Evolutionary conservation across 1,139 yeast genomes (phyloP).

Genomic region (Sugiyamaella xylanicola): DNA sequence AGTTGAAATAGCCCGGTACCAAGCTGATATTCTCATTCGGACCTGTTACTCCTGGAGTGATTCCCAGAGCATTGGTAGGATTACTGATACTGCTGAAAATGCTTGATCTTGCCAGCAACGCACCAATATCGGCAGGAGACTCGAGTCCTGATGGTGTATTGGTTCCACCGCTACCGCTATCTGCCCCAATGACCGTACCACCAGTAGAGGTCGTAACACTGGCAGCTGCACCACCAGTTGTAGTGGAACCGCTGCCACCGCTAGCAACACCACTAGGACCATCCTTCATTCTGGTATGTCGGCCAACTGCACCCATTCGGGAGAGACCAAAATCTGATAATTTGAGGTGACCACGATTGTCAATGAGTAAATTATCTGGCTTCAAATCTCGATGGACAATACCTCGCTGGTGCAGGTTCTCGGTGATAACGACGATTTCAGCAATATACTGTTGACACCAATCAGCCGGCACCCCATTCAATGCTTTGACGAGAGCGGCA

Average conservation of each 20-base stretch:
- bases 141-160: constrained; percentile 16
- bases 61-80: constrained; percentile 12
- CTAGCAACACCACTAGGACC: not conserved
- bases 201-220: constrained; percentile 10
- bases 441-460: constrained; percentile 90
- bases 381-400: constrained; percentile 93
- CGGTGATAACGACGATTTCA: constrained; percentile 88
- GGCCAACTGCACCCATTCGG: constrained; percentile 81
- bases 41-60: constrained; percentile 28
- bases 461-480: constrained; percentile 75
- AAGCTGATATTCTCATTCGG: constrained; percentile 34
- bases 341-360: constrained; percentile 82
- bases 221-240: constrained; percentile 5
- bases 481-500: constrained; percentile 77
- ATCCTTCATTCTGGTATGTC: constrained; percentile 53
- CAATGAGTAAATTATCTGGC: constrained; percentile 91
- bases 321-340: constrained; percentile 94
- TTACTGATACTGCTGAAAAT: constrained; percentile 1
- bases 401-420: constrained; percentile 83
- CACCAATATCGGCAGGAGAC: constrained; percentile 12
- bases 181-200: not conserved
- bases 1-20: constrained; percentile 36
- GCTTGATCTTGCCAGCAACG: constrained; percentile 6
- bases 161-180: constrained; percentile 3
- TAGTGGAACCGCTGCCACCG: constrained; percentile 4